Evolutionary conservation across 257 asterid genomes (phyloP), one percentile per base, ranked within the genome.

Genomic region (Ajuga chamaepitys): DNA sequence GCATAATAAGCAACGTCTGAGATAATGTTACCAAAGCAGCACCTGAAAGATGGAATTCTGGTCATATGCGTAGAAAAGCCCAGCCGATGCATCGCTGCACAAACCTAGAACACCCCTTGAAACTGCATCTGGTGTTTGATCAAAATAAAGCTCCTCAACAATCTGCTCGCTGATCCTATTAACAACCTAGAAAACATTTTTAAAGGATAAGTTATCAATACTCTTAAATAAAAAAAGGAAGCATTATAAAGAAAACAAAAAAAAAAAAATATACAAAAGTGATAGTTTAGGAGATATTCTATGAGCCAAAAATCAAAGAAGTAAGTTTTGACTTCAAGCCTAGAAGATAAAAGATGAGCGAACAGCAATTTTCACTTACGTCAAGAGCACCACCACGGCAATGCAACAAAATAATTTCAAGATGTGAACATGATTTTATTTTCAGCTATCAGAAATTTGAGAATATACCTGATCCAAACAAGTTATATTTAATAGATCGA

Each of bases 71-170:
- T 93, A 93, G 78, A 93, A 93, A 73, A 93, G 83, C 72, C 99
- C 99, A 62, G 99, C 97, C 74, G 99, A 84, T 45, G 99, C 97
- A 58, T 93, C 99, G 69, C 96, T 89, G 81, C 99, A 93, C 81
- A 93, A 83, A 63, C 96, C 97, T 69, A 86, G 79, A 71, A 93
- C 77, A 54, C 97, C 95, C 71, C 66, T 86, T 67, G 96, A 78
- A 81, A 66, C 87, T 55, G 95, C 80, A 77, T 93, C 97, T 64
- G 88, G 65, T 64, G 89, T 73, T 88, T 89, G 95, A 78, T 88
- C 95, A 75, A 90, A 82, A 78, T 73, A 63, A 75, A 94, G 89
- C 79, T 94, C 99, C 83, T 90, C 97, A 37, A 94, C 94, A 58
- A 90, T 81, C 81, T 86, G 97, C 80, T 89, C 88, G 52, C 96